These are phyloP conservation scores for Oligophagozyma castellii DNA, from an alignment of 1,139 yeast genomes.

Conservation along the genomic window DNA sequence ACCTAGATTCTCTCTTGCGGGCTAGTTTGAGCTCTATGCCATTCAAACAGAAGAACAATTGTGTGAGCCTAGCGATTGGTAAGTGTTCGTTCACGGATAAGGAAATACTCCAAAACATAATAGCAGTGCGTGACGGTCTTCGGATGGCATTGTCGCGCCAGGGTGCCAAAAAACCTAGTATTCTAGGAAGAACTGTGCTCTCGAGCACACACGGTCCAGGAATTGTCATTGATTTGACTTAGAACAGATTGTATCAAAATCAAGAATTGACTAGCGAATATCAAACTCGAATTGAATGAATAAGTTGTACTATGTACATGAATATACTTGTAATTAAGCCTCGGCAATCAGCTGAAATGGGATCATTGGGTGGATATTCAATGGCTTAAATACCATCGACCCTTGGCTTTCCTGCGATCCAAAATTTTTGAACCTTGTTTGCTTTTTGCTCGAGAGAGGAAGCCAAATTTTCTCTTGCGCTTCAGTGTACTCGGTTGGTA, in stretches of 20 bases:
- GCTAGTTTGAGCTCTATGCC: slow-evolving; percentile 51
- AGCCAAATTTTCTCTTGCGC: slow-evolving; percentile 84
- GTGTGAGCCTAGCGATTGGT: slow-evolving; percentile 58
- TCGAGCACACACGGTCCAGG: slow-evolving; percentile 75
- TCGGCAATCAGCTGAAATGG: too few species aligned
- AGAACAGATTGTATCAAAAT: slow-evolving; percentile 3
- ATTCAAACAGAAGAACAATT: slow-evolving; percentile 53
- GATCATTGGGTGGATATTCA: too few species aligned
- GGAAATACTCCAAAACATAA: slow-evolving; percentile 60
- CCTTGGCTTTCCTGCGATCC: slow-evolving; percentile 70
- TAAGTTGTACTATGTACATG: slow-evolving; percentile 1
- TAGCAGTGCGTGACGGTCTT: slow-evolving; percentile 55
- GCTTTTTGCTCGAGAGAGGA: slow-evolving; percentile 74
- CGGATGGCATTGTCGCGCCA: slow-evolving; percentile 40
- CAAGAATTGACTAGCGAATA: too few species aligned
- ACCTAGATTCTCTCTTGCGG: slow-evolving; percentile 39
- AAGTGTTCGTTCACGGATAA: slow-evolving; percentile 66
- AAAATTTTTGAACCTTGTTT: slow-evolving; percentile 69
- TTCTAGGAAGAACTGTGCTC: slow-evolving; percentile 56
- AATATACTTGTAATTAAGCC: slow-evolving; percentile 3
- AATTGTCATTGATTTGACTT: slow-evolving; percentile 48
- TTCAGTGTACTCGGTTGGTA: slow-evolving; percentile 87
- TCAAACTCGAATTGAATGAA: too few species aligned
- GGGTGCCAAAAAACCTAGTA: slow-evolving; percentile 53
- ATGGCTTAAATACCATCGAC: slow-evolving; percentile 87